Evolutionary conservation across 2,329 filamentous ascomycete species (phyloP), one percentile per base, ranked within the genome.

Genomic region (Fusarium falciforme): DNA sequence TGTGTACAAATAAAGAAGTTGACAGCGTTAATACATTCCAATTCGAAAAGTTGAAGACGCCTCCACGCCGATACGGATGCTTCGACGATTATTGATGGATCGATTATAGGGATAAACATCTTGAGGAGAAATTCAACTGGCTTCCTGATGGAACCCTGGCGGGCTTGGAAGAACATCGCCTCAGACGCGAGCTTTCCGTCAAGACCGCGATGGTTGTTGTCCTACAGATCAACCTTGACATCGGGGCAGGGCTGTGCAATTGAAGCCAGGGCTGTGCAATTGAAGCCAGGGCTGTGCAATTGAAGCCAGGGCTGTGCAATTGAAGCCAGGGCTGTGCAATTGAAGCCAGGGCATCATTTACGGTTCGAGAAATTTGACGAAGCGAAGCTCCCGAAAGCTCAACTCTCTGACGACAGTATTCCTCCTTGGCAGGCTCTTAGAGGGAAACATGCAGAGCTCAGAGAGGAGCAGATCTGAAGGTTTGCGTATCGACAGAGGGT

Each of bases 191-290:
- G 10, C 10, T 42, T 20, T 42, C 11, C 12, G 58, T 80, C 0
- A 68, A 75, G 4, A 1, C 25, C 3, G 52, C 36, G 0, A 78
- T 78, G 64, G 60, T 70, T 1, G 79, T 79, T 14, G 44, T 80
- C 29, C 66, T 80, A 0, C 72, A 74, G 17, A 67, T 76, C 4
- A 80, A 80, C 25, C 72, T 80, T 0, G 54, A 75, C 25, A 5
- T 73, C 0, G 0, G 6, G 0, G 10, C 0, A 0, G 71, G 76
- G 0, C 58, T 80, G 1, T 64, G 66, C 55, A 80, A 80, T 20
- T 78, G 79, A 2, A 76, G 78, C 27, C 77, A 79, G 27, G 79
- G 79, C 2, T n/a, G n/a, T n/a, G n/a, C n/a, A n/a, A n/a, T n/a
- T n/a, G n/a, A n/a, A n/a, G n/a, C n/a, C 0, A 0, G 71, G 76